Base-by-base conservation (phyloP, 2,329 filamentous ascomycete genomes). In the Trichoderma sp. region DNA sequence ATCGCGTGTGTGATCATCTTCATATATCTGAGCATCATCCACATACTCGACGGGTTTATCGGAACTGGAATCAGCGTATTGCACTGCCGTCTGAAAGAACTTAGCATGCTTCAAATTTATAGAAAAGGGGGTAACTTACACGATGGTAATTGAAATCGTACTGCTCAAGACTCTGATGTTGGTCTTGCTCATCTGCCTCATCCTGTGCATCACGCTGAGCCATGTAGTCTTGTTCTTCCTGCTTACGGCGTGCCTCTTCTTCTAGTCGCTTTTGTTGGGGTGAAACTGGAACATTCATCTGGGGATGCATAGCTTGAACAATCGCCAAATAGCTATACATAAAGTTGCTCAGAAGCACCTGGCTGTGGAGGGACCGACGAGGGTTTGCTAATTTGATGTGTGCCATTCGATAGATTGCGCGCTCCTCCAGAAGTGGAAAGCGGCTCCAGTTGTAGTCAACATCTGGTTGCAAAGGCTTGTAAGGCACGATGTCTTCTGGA, bases 271-370 rank as follows among this genome's bases (percentile, higher is more conserved):
- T 89, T 79, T 92, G 91, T 76, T 94, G 94, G 43, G 92, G 90
- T 17, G 92, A 95, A 43, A 92, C 88, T n/a, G 93, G 93, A 57
- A 97, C 91, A 77, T 97, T 93, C 83, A 98, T 93, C 78, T 97
- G 93, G 57, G 96, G 96, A 81, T 99, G 96, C 93, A 98, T 98
- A 78, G 97, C 94, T 82, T 99, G 96, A 59, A 99, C 96, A 81
- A 98, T 99, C 73, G 96, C 96, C 74, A 99, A 88, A 80, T 99
- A 99, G 71, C 94, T 96, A 84, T 99, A 99, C 96, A 99, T 99
- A 82, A 99, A 99, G 81, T 99, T 99, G 82, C 95, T 98, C 75
- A 99, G 88, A 72, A 99, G 86, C 26, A 99, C 96, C 81, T 99
- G 96, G 73, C 95, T 98, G 79, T 97, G 92, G 66, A 99, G 84